Evolutionary conservation across 768 basidiomycete species (phyloP), one percentile per base, ranked within the genome.

Genomic region (Epithele typhae): DNA sequence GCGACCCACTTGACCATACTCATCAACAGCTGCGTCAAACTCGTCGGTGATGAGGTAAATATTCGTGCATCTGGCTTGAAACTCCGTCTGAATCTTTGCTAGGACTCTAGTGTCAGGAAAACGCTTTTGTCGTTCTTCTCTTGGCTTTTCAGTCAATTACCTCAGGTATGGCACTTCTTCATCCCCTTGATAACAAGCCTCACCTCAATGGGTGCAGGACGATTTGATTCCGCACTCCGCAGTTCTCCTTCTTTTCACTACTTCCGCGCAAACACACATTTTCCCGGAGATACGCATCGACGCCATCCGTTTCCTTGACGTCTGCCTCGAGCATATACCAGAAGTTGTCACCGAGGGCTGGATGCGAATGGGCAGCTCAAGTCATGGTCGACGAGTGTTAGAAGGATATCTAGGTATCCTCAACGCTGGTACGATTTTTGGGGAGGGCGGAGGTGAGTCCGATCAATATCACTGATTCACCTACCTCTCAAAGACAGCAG

Each of bases 241-340:
- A 1, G 58, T 82, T 0, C 70, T 97, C 5, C 71, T 97, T 19
- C 78, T 98, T 14, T 95, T 93, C 62, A 81, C 82, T 0, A 84
- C 89, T 5, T 95, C 93, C 9, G 91, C 92, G 0, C 86, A 94
- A 63, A 93, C 91, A 0, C 88, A 94, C 57, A 95, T 98, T 38
- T 96, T 93, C 63, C 93, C 93, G 18, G 92, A 95, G 64, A 92
- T 97, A 49, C 79, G 92, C 14, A 76, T 97, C 32, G 94, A 97
- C 59, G 90, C 92, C 3, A 74, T 95, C 44, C 81, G 84, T 11
- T 80, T 92, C 54, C 65, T 97, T 35, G 77, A 87, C 56, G 61
- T 94, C 19, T 73, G 92, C 33, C 72, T 96, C 3, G 80, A 84
- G 30, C 59, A 71, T 48, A 78, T 87, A 4, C 92, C 93, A 9